phyloP scores from a whole-genome alignment of 2,329 filamentous ascomycete species.

The Aureobasidium namibiae region DNA sequence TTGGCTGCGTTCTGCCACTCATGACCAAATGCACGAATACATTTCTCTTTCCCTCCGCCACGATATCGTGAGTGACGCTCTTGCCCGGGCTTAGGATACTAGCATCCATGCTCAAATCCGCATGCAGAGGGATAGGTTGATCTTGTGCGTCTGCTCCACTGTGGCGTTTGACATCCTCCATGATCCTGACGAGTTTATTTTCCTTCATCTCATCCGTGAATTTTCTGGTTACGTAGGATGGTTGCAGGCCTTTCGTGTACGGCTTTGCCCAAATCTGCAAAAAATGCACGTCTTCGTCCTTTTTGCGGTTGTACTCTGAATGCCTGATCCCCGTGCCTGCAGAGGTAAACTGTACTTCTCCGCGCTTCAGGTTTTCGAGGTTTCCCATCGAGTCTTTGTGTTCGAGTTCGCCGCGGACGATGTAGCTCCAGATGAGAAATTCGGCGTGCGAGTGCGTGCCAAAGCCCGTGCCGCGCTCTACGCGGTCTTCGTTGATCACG shows the following conservation, averaged over 20 bases:
- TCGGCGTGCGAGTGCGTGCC: slow-evolving; percentile 78
- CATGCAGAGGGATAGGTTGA: slow-evolving; percentile 71
- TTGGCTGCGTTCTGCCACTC: slow-evolving; percentile 46
- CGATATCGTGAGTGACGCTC: slow-evolving; percentile 64
- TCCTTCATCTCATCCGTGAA: slow-evolving; percentile 68
- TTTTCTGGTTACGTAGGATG: slow-evolving; percentile 66
- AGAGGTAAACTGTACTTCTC: slow-evolving; percentile 84
- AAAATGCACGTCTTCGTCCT: slow-evolving; percentile 62
- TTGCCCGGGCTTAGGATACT: slow-evolving; percentile 59
- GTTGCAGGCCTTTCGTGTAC: slow-evolving; percentile 63
- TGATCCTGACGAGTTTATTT: slow-evolving; percentile 62
- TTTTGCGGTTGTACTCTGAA: slow-evolving; percentile 72
- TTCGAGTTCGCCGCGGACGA: slow-evolving; percentile 76
- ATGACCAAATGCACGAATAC: slow-evolving; percentile 75
- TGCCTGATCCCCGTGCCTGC: slow-evolving; percentile 76
- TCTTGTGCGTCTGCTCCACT: slow-evolving; percentile 60
- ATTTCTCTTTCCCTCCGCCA: slow-evolving; percentile 57
- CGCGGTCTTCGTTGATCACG: slow-evolving; percentile 84
- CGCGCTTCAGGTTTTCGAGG: slow-evolving; percentile 61
- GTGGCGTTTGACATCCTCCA: slow-evolving; percentile 59
- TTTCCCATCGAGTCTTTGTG: slow-evolving; percentile 79
- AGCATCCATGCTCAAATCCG: slow-evolving; percentile 76
- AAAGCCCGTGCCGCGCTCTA: slow-evolving; percentile 66
- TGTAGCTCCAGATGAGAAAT: slow-evolving; percentile 85
- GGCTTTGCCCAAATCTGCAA: slow-evolving; percentile 84